A percentile compares a stretch with the other conserved stretches of the same genome.
Conservation (phyloP, 2,329 filamentous ascomycete genomes). For the Diaporthe citriasiana region DNA sequence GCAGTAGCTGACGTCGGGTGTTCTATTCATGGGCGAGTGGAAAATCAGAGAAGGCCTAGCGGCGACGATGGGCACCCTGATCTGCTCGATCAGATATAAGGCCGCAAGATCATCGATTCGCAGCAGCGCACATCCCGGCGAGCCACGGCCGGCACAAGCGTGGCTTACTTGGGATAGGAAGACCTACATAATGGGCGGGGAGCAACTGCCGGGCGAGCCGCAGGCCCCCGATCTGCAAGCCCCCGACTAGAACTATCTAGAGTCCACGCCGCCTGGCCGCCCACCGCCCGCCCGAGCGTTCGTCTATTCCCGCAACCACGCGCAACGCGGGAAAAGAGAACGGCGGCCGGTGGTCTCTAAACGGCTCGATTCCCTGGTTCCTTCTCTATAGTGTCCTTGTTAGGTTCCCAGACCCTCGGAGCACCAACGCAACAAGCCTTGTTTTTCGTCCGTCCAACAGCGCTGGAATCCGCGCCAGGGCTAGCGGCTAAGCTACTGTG, state of each 20-base stretch:
- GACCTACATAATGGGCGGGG: constrained; percentile 16
- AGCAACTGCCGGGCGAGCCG: constrained; percentile 30
- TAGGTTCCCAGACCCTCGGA: constrained; percentile 1
- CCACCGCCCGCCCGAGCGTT: no score
- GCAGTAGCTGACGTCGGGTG: background rate
- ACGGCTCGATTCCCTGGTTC: background rate
- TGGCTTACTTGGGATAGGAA: background rate
- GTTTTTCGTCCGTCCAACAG: background rate
- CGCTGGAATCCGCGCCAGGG: constrained; percentile 23
- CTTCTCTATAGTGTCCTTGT: background rate
- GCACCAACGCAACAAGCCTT: background rate
- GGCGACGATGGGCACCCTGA: constrained; percentile 2
- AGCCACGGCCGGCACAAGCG: background rate
- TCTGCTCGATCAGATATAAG: constrained; percentile 26
- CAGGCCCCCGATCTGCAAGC: constrained; percentile 5
- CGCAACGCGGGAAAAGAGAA: background rate
- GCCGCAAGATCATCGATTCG: constrained; percentile 29
- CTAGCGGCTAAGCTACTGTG: constrained; percentile 23
- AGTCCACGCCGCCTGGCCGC: no score
- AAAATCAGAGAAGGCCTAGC: background rate
- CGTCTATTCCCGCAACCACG: background rate
- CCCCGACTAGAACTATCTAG: constrained; percentile 11
- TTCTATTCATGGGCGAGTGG: background rate
- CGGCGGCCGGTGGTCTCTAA: background rate
- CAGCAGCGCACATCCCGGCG: constrained; percentile 23